Base-by-base conservation (phyloP, 106 monocot species). In the Dendrobium huoshanense region DNA sequence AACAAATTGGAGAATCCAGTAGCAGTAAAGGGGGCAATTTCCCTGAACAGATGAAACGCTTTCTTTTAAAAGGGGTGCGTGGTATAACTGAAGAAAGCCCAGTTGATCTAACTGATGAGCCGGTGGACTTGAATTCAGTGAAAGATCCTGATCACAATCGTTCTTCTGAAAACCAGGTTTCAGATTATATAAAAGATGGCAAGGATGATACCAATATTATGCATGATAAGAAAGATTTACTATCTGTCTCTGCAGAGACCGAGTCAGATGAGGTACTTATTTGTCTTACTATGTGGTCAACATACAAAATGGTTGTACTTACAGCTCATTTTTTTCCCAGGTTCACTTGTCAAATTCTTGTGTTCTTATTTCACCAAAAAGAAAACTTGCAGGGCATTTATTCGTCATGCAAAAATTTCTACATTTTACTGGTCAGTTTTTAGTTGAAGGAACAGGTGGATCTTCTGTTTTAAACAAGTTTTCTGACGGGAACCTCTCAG, bases 361-460 rank as follows among this genome's bases (percentile, higher is more conserved):
- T 85, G 91, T 99, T 61, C 89, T 99, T 85, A 84, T 99, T 42
- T 90, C 92, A 47, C 86, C 89, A 41, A 99, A 93, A 82, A 88
- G 98, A 85, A 99, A 99, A 87, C 77, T 95, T 41, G 93, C 86
- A 74, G 98, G 98, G 31, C 88, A 84, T 85, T 84, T 99, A 78
- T 80, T 86, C 45, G 78, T 95, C 55, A 87, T 89, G 89, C 86
- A 83, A 75, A 90, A 83, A 76, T 78, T 90, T 61, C 70, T 99
- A 29, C 91, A 95, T 83, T 95, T 99, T 83, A 87, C 87, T 67
- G 85, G 92, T 54, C 87, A 99, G 67, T 95, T 95, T 88, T 80
- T 99, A 73, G 93, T 95, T 55, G 93, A 95, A 88, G 95, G 98
- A 55, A 88, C 98, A 72, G 98, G 91, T 54, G 98, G 92, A 47